A percentile compares a stretch with the other conserved stretches of the same genome.
These are phyloP conservation scores for Podila clonocystis DNA, from an alignment of 192 early-diverging fungal genomes.

Conservation along the genomic window DNA sequence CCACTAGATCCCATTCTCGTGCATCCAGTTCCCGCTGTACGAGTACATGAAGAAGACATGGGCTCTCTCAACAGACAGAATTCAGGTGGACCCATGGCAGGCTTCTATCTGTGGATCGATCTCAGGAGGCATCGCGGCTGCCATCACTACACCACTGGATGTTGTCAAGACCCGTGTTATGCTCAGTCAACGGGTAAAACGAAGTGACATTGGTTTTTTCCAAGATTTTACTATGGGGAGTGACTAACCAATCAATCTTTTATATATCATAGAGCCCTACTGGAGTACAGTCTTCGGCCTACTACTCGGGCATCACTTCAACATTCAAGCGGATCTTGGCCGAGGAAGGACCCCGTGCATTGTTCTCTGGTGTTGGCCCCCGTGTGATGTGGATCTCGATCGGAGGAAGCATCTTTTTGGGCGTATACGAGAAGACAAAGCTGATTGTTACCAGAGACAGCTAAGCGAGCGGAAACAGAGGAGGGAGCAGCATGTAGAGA, in stretches of 20 bases:
- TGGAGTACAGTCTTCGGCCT: constrained; percentile 49
- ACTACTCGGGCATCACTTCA: constrained; percentile 73
- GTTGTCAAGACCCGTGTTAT: constrained; percentile 97
- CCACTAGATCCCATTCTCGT: constrained; percentile 89
- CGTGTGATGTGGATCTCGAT: constrained; percentile 96
- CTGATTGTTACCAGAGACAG: neutral
- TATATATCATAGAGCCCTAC: constrained; percentile 15
- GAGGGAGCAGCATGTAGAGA: neutral
- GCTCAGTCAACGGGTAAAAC: constrained; percentile 77
- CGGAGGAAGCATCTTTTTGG: constrained; percentile 95
- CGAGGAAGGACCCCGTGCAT: constrained; percentile 79
- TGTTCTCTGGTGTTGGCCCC: constrained; percentile 93
- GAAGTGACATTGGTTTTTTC: too few relatives aligned
- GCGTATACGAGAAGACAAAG: constrained; percentile 89
- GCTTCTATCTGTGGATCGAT: constrained; percentile 88
- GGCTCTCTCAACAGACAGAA: constrained; percentile 55
- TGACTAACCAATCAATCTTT: too few relatives aligned
- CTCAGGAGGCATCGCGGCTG: constrained; percentile 91
- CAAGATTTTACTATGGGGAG: too few relatives aligned
- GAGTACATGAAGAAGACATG: constrained; percentile 83
- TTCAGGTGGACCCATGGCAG: constrained; percentile 74
- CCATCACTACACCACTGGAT: constrained; percentile 93
- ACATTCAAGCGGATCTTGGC: constrained; percentile 79
- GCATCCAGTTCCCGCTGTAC: constrained; percentile 96
- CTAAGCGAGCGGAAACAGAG: neutral